Conservation (phyloP, 352 stramenopile species). For the Phytophthora chlamydospora region DNA sequence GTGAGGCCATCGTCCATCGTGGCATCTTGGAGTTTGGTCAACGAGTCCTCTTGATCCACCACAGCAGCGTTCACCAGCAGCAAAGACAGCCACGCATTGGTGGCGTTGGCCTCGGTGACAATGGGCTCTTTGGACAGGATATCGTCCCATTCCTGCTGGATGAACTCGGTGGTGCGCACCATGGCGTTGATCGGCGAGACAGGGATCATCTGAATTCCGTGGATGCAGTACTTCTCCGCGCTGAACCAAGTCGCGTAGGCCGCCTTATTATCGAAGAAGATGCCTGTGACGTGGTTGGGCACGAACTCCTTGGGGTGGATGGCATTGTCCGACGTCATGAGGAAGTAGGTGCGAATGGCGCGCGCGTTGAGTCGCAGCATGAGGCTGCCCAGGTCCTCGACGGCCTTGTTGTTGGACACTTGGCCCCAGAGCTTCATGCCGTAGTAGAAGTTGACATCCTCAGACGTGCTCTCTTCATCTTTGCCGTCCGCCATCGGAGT, state of each 20-base stretch:
- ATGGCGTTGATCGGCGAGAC: slow-evolving; percentile 74
- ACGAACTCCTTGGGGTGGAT: slow-evolving; percentile 64
- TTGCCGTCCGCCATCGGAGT: slow-evolving; percentile 65
- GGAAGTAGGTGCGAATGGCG: slow-evolving; percentile 75
- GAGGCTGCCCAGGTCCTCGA: slow-evolving; percentile 69
- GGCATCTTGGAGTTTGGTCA: slow-evolving; percentile 46
- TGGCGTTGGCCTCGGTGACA: slow-evolving; percentile 45
- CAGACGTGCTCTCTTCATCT: slow-evolving; percentile 71
- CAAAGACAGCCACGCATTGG: slow-evolving; percentile 70
- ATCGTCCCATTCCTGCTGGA: slow-evolving; percentile 78
- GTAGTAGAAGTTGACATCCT: slow-evolving; percentile 84
- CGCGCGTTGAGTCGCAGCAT: slow-evolving; percentile 71
- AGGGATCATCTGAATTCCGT: slow-evolving; percentile 83
- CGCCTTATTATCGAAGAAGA: slow-evolving; percentile 78
- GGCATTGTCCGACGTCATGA: slow-evolving; percentile 66
- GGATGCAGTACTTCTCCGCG: slow-evolving; percentile 67
- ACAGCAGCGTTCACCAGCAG: slow-evolving; percentile 68
- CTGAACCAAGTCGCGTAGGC: slow-evolving; percentile 80
- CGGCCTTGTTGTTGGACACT: slow-evolving; percentile 51
- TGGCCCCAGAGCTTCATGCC: slow-evolving; percentile 76
- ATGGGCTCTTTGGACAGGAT: slow-evolving; percentile 68
- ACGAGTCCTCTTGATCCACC: slow-evolving; percentile 54
- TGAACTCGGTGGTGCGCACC: slow-evolving; percentile 62
- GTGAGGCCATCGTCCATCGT: slow-evolving; percentile 70
- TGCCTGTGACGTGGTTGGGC: slow-evolving; percentile 73